These are phyloP conservation scores for Tuber melanosporum DNA, from an alignment of 495 filamentous ascomycete species.

Conservation along the genomic window DNA sequence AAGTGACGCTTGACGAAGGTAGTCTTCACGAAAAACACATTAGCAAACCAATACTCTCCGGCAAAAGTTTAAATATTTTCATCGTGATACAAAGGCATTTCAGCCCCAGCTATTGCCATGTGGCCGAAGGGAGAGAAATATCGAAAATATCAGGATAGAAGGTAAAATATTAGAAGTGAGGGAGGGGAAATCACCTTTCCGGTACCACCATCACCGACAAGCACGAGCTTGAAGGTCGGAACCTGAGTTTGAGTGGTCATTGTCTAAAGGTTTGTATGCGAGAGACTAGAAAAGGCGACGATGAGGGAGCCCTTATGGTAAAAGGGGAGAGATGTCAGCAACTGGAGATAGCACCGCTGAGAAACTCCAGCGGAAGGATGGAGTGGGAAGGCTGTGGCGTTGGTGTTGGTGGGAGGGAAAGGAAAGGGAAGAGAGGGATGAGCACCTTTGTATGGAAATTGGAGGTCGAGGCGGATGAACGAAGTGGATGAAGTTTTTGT, in stretches of 20 bases:
- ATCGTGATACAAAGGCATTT: constrained; percentile 10
- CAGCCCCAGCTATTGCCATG: constrained; percentile 1
- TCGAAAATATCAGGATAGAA: constrained; percentile 10
- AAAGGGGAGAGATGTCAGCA: constrained; percentile 24
- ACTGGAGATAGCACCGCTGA: not conserved
- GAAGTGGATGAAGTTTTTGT: constrained; percentile 31
- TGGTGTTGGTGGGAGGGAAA: not conserved
- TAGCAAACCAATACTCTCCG: constrained; percentile 17
- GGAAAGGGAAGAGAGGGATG: constrained; percentile 8
- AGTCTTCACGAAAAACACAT: constrained; percentile 55
- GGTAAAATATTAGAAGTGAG: constrained; percentile 19
- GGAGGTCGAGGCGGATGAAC: constrained; percentile 21
- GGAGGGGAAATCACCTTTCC: constrained; percentile 72
- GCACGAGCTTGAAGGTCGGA: constrained; percentile 97
- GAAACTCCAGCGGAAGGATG: not conserved
- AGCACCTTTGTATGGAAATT: constrained; percentile 23
- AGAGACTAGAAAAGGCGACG: constrained; percentile 16
- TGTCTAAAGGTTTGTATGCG: constrained; percentile 9
- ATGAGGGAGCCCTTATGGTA: constrained; percentile 18
- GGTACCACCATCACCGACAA: constrained; percentile 99
- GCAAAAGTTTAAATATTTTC: constrained; percentile 20
- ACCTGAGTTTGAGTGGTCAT: constrained; percentile 39
- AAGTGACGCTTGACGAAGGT: constrained; percentile 99
- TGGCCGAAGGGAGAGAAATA: constrained; percentile 10
- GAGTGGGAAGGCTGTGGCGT: not conserved